Evolutionary conservation across 73 alveolate species (phyloP).

Genomic region (Breviolum minutum): DNA sequence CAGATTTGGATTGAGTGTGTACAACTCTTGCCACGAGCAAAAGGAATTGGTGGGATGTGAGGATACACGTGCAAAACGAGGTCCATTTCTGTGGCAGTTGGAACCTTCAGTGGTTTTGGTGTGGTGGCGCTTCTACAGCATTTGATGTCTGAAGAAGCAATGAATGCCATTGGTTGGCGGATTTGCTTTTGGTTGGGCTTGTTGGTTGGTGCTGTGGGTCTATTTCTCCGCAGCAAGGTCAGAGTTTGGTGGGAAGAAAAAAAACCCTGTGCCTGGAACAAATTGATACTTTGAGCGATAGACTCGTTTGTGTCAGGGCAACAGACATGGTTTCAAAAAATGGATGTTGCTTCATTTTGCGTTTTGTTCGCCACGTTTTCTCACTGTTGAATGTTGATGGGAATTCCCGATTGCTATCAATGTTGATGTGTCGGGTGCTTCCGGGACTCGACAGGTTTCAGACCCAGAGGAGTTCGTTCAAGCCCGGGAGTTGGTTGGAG

Average conservation of each 20-base stretch:
- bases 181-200: slow-evolving; percentile 80
- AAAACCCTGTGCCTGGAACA: neutral
- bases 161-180: slow-evolving; percentile 67
- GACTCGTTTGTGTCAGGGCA: too few relatives aligned
- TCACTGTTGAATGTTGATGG: too few relatives aligned
- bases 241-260: neutral
- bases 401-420: too few relatives aligned
- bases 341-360: neutral
- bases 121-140: slow-evolving; percentile 66
- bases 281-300: neutral
- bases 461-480: slow-evolving; percentile 55
- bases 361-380: too few relatives aligned
- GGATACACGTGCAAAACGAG: neutral
- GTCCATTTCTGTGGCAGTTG: slow-evolving; percentile 72
- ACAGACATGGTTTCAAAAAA: too few relatives aligned
- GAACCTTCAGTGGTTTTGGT: slow-evolving; percentile 81
- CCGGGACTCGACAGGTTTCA: slow-evolving; percentile 12
- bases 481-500: slow-evolving; percentile 48
- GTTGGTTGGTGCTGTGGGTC: slow-evolving; percentile 49
- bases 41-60: neutral
- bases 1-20: too few relatives aligned
- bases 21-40: too few relatives aligned
- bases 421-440: too few relatives aligned
- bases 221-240: slow-evolving; percentile 54
- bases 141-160: neutral